Evolutionary conservation across 352 stramenopile genomes (phyloP).

Genomic region (Pythium phragmiticola): DNA sequence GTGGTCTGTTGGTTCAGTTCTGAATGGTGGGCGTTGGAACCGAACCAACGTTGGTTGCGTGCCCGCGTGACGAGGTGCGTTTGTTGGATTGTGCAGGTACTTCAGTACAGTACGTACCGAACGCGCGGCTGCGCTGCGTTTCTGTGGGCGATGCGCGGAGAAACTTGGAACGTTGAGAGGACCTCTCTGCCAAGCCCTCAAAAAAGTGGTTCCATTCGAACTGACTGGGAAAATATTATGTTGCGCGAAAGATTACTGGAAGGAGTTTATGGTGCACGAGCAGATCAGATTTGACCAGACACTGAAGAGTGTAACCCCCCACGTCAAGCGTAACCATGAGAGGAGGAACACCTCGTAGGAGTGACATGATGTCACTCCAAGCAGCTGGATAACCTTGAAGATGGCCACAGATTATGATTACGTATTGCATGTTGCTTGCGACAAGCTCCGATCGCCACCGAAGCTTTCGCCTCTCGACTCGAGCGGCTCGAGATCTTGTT

Average conservation of each 20-base stretch:
- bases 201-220: neutral
- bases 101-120: neutral
- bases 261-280: neutral
- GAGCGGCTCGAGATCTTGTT: too few relatives aligned
- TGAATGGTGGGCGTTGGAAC: neutral
- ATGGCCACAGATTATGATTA: neutral
- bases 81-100: neutral
- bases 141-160: neutral
- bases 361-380: neutral
- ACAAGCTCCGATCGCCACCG: neutral
- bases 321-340: neutral
- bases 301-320: conserved; percentile 1
- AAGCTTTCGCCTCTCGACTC: neutral
- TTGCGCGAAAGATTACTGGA: too few relatives aligned
- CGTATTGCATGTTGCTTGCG: too few relatives aligned
- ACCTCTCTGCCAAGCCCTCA: conserved; percentile 7
- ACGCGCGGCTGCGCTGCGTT: conserved; percentile 12
- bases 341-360: neutral
- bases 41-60: neutral
- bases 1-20: neutral
- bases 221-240: neutral
- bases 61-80: neutral
- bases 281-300: neutral
- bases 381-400: neutral
- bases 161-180: neutral